A percentile compares a stretch with the other conserved stretches of the same genome.
These are phyloP conservation scores for Suhomyces terraborum DNA, from an alignment of 1,139 yeast genomes.

Conservation along the genomic window DNA sequence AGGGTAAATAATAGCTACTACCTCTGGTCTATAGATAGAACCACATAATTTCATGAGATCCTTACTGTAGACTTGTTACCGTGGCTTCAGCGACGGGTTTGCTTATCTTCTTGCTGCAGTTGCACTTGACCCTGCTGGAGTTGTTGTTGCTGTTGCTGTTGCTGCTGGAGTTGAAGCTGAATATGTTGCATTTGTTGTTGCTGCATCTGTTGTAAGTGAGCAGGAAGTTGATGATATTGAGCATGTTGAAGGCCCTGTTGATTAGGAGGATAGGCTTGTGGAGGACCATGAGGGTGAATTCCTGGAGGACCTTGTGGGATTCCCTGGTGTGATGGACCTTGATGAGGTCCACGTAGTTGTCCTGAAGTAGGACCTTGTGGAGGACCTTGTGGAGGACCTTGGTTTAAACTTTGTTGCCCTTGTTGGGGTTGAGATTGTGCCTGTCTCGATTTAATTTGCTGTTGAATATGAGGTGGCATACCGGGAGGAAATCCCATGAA, in stretches of 20 bases:
- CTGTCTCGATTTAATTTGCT: slow-evolving; percentile 9
- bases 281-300: slow-evolving; percentile 17
- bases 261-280: slow-evolving; percentile 11
- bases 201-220: slow-evolving; percentile 17
- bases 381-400: slow-evolving; percentile 18
- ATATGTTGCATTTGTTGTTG: slow-evolving; percentile 15
- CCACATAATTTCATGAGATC: not conserved
- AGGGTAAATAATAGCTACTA: not conserved
- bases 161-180: slow-evolving; percentile 11
- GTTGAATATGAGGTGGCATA: slow-evolving; percentile 21
- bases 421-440: slow-evolving; percentile 9
- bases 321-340: slow-evolving; percentile 16
- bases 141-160: slow-evolving; percentile 13
- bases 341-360: slow-evolving; percentile 12
- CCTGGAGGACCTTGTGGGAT: slow-evolving; percentile 17
- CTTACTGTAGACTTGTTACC: not conserved
- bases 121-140: slow-evolving; percentile 16
- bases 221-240: slow-evolving; percentile 9
- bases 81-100: not conserved
- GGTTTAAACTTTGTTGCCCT: not conserved
- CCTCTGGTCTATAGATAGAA: not conserved
- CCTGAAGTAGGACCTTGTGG: slow-evolving; percentile 17
- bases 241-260: slow-evolving; percentile 8
- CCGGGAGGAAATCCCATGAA: slow-evolving; percentile 32
- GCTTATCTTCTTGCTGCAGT: slow-evolving; percentile 12